Evolutionary conservation across 139 green algal genomes (phyloP).

Genomic region (Gonium pectorale): DNA sequence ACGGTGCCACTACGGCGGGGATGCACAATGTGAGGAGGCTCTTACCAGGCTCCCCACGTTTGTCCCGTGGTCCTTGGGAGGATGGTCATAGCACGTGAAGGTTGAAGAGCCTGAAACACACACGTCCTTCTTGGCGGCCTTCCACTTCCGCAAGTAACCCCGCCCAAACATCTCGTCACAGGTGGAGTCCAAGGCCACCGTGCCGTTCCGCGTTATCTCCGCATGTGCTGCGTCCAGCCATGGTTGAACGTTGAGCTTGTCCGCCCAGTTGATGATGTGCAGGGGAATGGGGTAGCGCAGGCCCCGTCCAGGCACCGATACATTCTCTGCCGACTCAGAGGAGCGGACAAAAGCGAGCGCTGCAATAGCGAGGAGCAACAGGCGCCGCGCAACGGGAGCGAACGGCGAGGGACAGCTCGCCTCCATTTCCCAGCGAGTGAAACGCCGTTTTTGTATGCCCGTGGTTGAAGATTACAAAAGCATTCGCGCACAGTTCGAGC

Average conservation of each 20-base stretch:
- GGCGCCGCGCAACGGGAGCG: no score
- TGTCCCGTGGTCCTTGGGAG: background rate
- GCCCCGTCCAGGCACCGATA: no score
- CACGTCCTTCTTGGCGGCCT: background rate
- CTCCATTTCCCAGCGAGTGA: no score
- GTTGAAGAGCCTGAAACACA: slow-evolving; percentile 18
- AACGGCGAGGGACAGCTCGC: no score
- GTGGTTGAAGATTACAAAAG: no score
- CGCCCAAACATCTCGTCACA: slow-evolving; percentile 27
- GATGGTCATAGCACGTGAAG: slow-evolving; percentile 21
- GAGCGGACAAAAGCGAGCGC: no score
- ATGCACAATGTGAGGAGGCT: background rate
- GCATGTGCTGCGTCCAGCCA: background rate
- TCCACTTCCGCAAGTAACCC: slow-evolving; percentile 13
- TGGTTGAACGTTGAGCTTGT: slow-evolving; percentile 14
- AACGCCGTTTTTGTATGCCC: no score
- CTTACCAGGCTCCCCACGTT: slow-evolving; percentile 38
- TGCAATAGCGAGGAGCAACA: no score
- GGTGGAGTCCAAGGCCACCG: background rate
- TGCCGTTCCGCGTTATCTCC: slow-evolving; percentile 28
- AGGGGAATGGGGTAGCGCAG: background rate
- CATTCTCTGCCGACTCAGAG: no score
- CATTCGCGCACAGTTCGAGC: no score
- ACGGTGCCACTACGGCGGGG: background rate
- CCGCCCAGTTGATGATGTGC: background rate